phyloP scores from a whole-genome alignment of 495 filamentous ascomycete species.

The Tuber melanosporum region DNA sequence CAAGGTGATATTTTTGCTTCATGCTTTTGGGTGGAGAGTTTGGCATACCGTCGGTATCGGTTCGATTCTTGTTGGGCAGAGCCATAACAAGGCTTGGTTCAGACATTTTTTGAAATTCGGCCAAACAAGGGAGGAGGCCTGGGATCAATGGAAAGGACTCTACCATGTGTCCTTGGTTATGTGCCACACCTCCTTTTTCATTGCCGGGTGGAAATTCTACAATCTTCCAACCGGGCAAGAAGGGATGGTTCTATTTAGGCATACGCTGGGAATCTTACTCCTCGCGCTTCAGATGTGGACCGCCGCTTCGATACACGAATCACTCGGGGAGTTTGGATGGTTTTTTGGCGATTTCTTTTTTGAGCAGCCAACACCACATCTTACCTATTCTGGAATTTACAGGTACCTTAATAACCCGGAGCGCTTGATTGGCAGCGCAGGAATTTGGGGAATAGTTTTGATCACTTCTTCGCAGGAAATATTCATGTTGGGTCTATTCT shows the following conservation, averaged over 20 bases:
- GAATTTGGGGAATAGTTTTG: slow-evolving; percentile 90
- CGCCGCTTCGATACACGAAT: slow-evolving; percentile 86
- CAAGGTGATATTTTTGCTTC: slow-evolving; percentile 70
- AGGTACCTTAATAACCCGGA: slow-evolving; percentile 97
- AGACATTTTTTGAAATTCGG: slow-evolving; percentile 96
- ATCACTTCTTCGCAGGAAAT: slow-evolving; percentile 81
- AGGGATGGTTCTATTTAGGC: slow-evolving; percentile 73
- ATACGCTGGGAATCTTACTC: slow-evolving; percentile 73
- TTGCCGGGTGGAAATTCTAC: slow-evolving; percentile 96
- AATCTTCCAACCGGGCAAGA: slow-evolving; percentile 72
- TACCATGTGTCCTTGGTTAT: slow-evolving; percentile 87
- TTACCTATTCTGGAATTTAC: slow-evolving; percentile 96
- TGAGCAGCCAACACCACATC: slow-evolving; percentile 69
- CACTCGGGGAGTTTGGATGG: slow-evolving; percentile 96
- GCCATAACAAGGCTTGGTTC: slow-evolving; percentile 84
- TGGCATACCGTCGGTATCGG: slow-evolving; percentile 92
- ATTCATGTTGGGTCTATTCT: slow-evolving; percentile 74
- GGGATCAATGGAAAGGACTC: slow-evolving; percentile 95
- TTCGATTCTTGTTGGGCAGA: slow-evolving; percentile 74
- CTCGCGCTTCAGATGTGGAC: slow-evolving; percentile 91
- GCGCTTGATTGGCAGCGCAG: slow-evolving; percentile 83
- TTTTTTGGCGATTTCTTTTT: slow-evolving; percentile 99
- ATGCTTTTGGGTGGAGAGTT: slow-evolving; percentile 75
- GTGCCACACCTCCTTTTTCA: slow-evolving; percentile 81
- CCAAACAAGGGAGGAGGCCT: slow-evolving; percentile 80